These are phyloP conservation scores for Acanthamoeba castellanii DNA, from an alignment of 208 protist species.

Conservation along the genomic window DNA sequence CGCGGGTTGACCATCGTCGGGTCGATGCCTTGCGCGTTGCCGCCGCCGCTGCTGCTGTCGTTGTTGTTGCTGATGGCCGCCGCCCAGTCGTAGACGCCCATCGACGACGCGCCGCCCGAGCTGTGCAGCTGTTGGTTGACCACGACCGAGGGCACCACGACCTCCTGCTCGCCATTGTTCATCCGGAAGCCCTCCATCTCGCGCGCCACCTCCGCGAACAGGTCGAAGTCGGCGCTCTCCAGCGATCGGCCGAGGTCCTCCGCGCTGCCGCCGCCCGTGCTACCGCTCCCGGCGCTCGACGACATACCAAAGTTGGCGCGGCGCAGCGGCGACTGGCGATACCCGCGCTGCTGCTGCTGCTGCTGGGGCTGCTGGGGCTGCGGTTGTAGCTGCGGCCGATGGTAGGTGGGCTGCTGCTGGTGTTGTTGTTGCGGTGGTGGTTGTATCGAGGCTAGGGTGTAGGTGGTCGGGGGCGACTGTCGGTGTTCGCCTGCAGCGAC, in stretches of 20 bases:
- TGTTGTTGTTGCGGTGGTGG: too few species aligned
- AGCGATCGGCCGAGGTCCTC: conserved; percentile 26
- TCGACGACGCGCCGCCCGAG: too few species aligned
- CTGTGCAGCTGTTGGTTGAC: not conserved
- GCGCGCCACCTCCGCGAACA: conserved; percentile 25
- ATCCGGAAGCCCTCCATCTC: conserved; percentile 44
- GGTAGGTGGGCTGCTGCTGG: not conserved
- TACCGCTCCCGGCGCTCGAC: not conserved
- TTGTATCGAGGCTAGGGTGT: not conserved
- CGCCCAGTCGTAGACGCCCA: not conserved
- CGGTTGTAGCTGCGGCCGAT: not conserved
- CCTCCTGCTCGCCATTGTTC: not conserved
- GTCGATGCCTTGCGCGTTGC: not conserved
- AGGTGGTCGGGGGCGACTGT: not conserved
- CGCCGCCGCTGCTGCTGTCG: too few species aligned
- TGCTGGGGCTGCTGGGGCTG: not conserved
- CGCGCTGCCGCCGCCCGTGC: not conserved
- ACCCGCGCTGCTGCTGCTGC: not conserved
- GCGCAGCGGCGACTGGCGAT: not conserved
- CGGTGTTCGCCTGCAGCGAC: not conserved
- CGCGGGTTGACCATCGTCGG: not conserved
- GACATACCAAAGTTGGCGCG: not conserved
- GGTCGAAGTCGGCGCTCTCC: conserved; percentile 19
- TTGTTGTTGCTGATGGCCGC: not conserved
- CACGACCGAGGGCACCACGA: not conserved